Evolutionary conservation across 2,329 filamentous ascomycete genomes (phyloP).

Genomic region (Venturia effusa): DNA sequence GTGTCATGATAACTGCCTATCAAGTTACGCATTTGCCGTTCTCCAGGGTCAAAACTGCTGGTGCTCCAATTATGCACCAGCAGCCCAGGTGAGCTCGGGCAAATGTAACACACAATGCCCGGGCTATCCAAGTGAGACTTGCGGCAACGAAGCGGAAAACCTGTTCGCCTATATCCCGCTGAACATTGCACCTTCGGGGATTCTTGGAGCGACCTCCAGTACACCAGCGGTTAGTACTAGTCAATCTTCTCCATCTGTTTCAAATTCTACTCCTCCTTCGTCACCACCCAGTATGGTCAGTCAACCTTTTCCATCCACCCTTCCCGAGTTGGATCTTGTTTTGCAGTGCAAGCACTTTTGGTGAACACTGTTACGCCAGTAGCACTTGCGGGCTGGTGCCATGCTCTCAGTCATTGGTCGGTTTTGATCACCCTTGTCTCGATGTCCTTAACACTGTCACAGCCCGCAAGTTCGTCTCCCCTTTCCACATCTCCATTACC

Average conservation of each 20-base stretch:
- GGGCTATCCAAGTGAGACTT: conserved; percentile 56
- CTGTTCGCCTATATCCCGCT: conserved; percentile 58
- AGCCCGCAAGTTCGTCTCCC: conserved; percentile 4
- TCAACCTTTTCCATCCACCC: neutral
- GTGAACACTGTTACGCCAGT: neutral
- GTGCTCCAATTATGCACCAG: conserved; percentile 61
- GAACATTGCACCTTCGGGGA: conserved; percentile 45
- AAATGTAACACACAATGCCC: conserved; percentile 53
- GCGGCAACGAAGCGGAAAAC: conserved; percentile 44
- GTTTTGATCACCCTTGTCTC: neutral
- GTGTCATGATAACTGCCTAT: conserved; percentile 50
- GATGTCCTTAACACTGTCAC: neutral
- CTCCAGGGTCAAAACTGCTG: conserved; percentile 57
- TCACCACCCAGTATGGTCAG: conserved; percentile 1
- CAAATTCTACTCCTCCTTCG: neutral
- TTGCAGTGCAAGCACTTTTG: neutral
- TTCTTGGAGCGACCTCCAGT: conserved; percentile 29
- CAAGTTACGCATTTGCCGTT: conserved; percentile 49
- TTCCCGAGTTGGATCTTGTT: neutral
- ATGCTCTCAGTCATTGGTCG: neutral
- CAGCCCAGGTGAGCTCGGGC: conserved; percentile 23
- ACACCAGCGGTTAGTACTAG: conserved; percentile 12
- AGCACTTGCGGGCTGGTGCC: neutral
- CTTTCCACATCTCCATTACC: neutral
- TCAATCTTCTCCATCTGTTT: conserved; percentile 14